Evolutionary conservation across 495 filamentous ascomycete genomes (phyloP).

Genomic region (Hyaloscypha variabilis): DNA sequence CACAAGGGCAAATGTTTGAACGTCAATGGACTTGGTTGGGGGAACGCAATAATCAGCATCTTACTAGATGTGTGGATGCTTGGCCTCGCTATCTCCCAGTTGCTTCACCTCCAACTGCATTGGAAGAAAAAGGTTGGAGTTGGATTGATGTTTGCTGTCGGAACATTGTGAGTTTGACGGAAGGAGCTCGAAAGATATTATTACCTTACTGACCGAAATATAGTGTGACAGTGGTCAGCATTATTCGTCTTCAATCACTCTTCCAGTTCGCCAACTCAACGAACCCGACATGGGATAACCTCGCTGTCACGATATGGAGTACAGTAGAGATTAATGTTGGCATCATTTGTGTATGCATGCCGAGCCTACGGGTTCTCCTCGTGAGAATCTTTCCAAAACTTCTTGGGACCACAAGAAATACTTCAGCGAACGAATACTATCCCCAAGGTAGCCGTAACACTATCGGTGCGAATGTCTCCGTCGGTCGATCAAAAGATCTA

Average conservation of each 20-base stretch:
- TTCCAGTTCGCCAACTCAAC: constrained; percentile 19
- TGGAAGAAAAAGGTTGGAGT: constrained; percentile 51
- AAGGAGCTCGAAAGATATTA: not conserved
- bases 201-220: constrained; percentile 2
- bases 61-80: constrained; percentile 55
- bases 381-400: constrained; percentile 21
- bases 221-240: constrained; percentile 34
- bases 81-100: constrained; percentile 49
- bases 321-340: constrained; percentile 36
- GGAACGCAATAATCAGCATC: constrained; percentile 53
- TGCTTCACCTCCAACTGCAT: constrained; percentile 45
- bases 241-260: constrained; percentile 29
- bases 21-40: constrained; percentile 48
- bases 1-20: constrained; percentile 47
- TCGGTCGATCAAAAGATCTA: constrained; percentile 7
- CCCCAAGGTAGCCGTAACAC: constrained; percentile 4
- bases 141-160: constrained; percentile 54
- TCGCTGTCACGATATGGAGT: constrained; percentile 25
- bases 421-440: constrained; percentile 7
- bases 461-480: constrained; percentile 9
- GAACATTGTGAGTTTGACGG: constrained; percentile 47
- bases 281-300: constrained; percentile 27
- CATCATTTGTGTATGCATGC: constrained; percentile 37
- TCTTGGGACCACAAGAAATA: constrained; percentile 13
- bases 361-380: constrained; percentile 28